Evolutionary conservation across 2,329 filamentous ascomycete species (phyloP).

Genomic region (Penicillium occitanis): DNA sequence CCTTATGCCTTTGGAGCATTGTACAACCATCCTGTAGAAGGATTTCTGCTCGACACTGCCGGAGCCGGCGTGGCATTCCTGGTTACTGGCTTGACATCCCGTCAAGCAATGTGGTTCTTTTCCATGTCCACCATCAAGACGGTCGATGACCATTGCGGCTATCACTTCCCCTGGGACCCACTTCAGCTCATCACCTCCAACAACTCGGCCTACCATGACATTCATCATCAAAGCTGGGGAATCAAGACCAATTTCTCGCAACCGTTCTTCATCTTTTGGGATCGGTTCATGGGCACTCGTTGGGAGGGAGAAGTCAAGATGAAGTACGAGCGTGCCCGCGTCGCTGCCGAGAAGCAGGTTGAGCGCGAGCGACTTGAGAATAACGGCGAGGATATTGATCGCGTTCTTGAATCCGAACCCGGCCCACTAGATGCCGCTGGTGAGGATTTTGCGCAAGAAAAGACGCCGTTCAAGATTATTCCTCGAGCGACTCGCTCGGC

Average conservation of each 20-base stretch:
- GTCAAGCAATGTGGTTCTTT: slow-evolving; percentile 89
- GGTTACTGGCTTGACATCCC: slow-evolving; percentile 73
- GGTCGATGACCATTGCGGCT: slow-evolving; percentile 96
- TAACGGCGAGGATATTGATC: slow-evolving; percentile 23
- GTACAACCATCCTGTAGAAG: slow-evolving; percentile 95
- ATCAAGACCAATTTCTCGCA: slow-evolving; percentile 69
- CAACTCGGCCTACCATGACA: slow-evolving; percentile 95
- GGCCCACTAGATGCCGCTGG: slow-evolving; percentile 24
- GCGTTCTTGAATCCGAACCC: slow-evolving; percentile 28
- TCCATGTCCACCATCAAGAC: slow-evolving; percentile 89
- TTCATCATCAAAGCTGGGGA: slow-evolving; percentile 98
- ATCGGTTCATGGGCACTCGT: slow-evolving; percentile 74
- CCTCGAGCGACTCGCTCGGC: slow-evolving; percentile 37
- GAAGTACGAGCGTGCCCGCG: slow-evolving; percentile 58
- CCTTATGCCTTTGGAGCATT: slow-evolving; percentile 96
- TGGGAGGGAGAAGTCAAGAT: slow-evolving; percentile 69
- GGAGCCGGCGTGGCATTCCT: slow-evolving; percentile 85
- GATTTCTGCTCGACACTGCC: slow-evolving; percentile 87
- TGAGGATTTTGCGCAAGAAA: slow-evolving; percentile 31
- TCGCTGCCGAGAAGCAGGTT: slow-evolving; percentile 57
- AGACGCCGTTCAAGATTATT: slow-evolving; percentile 26
- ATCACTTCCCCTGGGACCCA: slow-evolving; percentile 92
- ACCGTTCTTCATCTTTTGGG: slow-evolving; percentile 87
- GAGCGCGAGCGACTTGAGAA: slow-evolving; percentile 48
- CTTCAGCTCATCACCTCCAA: slow-evolving; percentile 89